These are phyloP conservation scores for Saturnispora sekii DNA, from an alignment of 805 yeast species.

Conservation along the genomic window DNA sequence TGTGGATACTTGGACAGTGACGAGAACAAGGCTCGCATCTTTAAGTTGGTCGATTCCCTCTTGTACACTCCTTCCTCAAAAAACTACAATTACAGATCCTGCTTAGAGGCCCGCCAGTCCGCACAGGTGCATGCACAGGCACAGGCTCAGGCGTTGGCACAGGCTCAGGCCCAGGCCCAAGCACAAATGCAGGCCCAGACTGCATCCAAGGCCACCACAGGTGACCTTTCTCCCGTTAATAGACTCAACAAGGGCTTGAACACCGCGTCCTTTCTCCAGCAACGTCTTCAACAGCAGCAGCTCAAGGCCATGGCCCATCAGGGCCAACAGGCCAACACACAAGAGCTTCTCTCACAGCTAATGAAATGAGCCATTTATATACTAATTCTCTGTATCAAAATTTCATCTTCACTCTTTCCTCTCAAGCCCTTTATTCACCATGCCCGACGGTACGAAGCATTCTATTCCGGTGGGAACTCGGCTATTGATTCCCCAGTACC, in stretches of 20 bases:
- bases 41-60: slow-evolving; percentile 24
- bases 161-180: slow-evolving; percentile 6
- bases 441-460: too few relatives aligned
- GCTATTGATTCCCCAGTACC: slow-evolving; percentile 1
- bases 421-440: background rate
- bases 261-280: slow-evolving; percentile 7
- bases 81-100: slow-evolving; percentile 22
- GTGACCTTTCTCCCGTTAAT: background rate
- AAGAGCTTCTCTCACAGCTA: slow-evolving; percentile 6
- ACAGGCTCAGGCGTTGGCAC: slow-evolving; percentile 10
- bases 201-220: background rate
- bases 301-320: slow-evolving; percentile 1
- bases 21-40: slow-evolving; percentile 19
- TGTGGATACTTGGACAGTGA: slow-evolving; percentile 10
- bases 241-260: slow-evolving; percentile 1
- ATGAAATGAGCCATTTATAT: background rate
- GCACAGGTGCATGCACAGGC: slow-evolving; percentile 12
- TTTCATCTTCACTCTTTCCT: background rate
- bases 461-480: too few relatives aligned
- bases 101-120: slow-evolving; percentile 9
- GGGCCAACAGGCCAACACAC: slow-evolving; percentile 1
- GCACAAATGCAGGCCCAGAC: background rate
- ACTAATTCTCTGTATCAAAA: too few relatives aligned
- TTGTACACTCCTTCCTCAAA: slow-evolving; percentile 26
- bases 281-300: slow-evolving; percentile 9